Evolutionary conservation across 805 yeast genomes (phyloP), one percentile per base, ranked within the genome.

Genomic region (Hanseniaspora lindneri): DNA sequence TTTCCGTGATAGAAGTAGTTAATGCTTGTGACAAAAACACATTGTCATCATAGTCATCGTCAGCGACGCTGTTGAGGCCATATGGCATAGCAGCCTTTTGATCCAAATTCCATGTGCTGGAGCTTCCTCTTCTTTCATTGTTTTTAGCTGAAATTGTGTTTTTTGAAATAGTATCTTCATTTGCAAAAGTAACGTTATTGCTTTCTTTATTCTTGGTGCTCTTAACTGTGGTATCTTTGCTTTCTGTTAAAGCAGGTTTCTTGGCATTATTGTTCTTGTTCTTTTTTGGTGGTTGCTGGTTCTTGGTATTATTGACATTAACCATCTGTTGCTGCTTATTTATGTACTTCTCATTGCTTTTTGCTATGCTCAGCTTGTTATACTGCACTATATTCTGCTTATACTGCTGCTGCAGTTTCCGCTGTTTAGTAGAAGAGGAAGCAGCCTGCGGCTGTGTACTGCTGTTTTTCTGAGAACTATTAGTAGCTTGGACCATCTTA

Each of bases 31-130:
- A 30, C 20, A 44, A 44, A 13, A 44, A 23, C 11, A 11, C 17
- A 4, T n/a, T n/a, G n/a, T 37, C 49, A 8, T 41, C 44, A 23
- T 28, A 27, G 14, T 37, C 42, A 14, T 37, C 42, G 24, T 39
- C 42, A 17, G 28, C 29, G 8, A 24, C 34, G n/a, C 9, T 44
- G 10, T 44, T 36, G 14, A 10, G 16, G 1, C 42, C 42, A 39
- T 44, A 44, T 6, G 49, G 49, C 49, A 44, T 44, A 2, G 49
- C 49, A 13, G 49, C 49, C 20, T 44, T 44, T 30, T 44, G 42
- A n/a, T 44, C 19, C 29, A 44, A 44, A 19, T 44, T 44, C 49
- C 49, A 44, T 6, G 33, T 23, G 25, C 23, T 39, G 21, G 42
- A 40, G 28, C 49, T 44, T 10, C 49, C 34, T 44, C 49, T 44